Base-by-base conservation (phyloP, 2,329 filamentous ascomycete genomes). In the Sclerotinia glacialis region DNA sequence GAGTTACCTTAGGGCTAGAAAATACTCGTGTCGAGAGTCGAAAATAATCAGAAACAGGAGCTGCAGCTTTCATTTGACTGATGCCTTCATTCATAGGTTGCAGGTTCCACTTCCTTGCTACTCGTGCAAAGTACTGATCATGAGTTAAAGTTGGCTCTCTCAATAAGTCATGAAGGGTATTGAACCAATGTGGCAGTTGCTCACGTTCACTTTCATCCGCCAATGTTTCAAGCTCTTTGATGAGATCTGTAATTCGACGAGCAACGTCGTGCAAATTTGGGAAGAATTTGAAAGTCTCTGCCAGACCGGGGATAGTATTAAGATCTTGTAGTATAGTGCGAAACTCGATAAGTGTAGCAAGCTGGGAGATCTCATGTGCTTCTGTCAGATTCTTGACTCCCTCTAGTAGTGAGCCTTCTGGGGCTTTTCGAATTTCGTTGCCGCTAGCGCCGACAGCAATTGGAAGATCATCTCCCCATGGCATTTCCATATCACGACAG, bases 391-490 rank as follows among this genome's bases (percentile, higher is more conserved):
- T 14, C 12, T 5, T 31, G 5, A 64, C 18, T 34, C 61, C 61
- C 1, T 64, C 61, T 8, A 64, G 26, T 6, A 64, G 21, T 34
- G 61, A 1, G 16, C 61, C 50, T 34, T 42, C 18, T n/a, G 61
- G 14, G 3, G 50, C 26, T 0, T 23, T 34, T 21, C 16, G 26
- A 5, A 64, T 46, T 23, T 12, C 21, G 1, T 34, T 18, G 18
- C 61, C 49, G 3, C 18, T 26, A 8, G 37, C 34, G 21, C 56
- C 61, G 23, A 44, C 12, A 42, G 28, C 50, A 37, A 47, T 54
- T 34, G 61, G 61, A 28, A n/a, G 49, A 5, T 12, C 3, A n/a
- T 64, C 26, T 34, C 61, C 28, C 61, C 61, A 64, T 34, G 61
- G 61, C 40, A 46, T 56, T 16, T 42, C 18, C 6, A 64, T 64